Base-by-base conservation (phyloP, 305 asterid species). In the Solanum hybrid region DNA sequence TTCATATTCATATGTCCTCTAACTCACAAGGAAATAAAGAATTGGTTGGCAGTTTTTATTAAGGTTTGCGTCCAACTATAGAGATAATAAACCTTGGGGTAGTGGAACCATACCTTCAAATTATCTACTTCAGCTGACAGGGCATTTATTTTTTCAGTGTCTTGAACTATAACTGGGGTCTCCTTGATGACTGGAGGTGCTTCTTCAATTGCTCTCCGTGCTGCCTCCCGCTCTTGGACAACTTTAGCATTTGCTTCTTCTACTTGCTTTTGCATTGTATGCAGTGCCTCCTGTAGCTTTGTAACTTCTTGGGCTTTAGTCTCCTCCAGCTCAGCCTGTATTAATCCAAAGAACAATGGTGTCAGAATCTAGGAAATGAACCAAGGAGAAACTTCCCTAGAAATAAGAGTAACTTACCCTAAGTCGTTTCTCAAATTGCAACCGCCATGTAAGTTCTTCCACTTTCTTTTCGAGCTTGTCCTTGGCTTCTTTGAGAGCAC, bases 391-490 rank as follows among this genome's bases (percentile, higher is more conserved):
- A 84, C 41, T 31, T 84, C 72, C 73, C 41, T 29, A 20, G 10
- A 22, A 17, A 73, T 65, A 34, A 80, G 80, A 90, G 87, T 7
- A 89, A 90, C 68, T 88, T 92, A 98, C 99, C 98, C 99, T 96
- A 78, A 97, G 90, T 89, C 98, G 94, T 93, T 96, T 98, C 96
- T 98, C 99, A 89, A 98, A 95, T 94, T 97, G 99, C 94, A 98
- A 87, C 89, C 99, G 96, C 99, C 99, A 97, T n/a, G 99, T 94
- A 79, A 98, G 99, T 92, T 98, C 99, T 93, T 98, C 99, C 90
- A 98, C 99, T 92, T 97, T 97, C 98, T 97, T 98, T 93, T 98
- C 99, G 77, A 98, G 95, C 96, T 95, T 98, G 94, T 98, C 99
- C 94, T 98, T 98, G 88, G 99, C 99, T 95, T 97, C 96, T 93